phyloP scores from a whole-genome alignment of 805 yeast genomes.

The Lipomyces sp. region DNA sequence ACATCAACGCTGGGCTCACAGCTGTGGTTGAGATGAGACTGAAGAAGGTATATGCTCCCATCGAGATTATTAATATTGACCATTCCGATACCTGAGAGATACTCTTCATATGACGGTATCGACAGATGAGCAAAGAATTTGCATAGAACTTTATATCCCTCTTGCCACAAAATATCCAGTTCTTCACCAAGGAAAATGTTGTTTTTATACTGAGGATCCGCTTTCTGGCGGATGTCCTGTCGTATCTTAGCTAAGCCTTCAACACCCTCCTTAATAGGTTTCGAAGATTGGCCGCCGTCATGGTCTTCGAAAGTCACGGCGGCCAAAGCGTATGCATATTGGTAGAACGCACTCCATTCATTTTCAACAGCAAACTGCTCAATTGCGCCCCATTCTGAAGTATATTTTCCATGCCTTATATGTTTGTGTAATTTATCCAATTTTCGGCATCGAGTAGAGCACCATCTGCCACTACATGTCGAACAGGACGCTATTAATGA shows the following conservation, averaged over 20 bases:
- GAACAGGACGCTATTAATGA: constrained; percentile 63
- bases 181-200: constrained; percentile 61
- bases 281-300: constrained; percentile 38
- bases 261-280: constrained; percentile 51
- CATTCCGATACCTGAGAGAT: constrained; percentile 66
- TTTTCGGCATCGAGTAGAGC: constrained; percentile 65
- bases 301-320: constrained; percentile 12
- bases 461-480: constrained; percentile 71
- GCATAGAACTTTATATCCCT: constrained; percentile 58
- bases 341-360: constrained; percentile 71
- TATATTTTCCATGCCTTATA: constrained; percentile 59
- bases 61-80: constrained; percentile 76
- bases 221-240: constrained; percentile 66
- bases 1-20: constrained; percentile 74
- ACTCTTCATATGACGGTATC: constrained; percentile 56
- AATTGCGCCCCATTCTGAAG: constrained; percentile 58
- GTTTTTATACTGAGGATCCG: constrained; percentile 54
- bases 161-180: constrained; percentile 62
- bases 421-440: constrained; percentile 57
- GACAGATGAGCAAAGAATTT: constrained; percentile 50
- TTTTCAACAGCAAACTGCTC: constrained; percentile 66
- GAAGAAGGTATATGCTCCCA: constrained; percentile 62
- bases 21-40: constrained; percentile 75
- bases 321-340: constrained; percentile 59
- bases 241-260: constrained; percentile 69